Base-by-base conservation (phyloP, 2,329 filamentous ascomycete genomes). In the Fusarium oligoseptatum region DNA sequence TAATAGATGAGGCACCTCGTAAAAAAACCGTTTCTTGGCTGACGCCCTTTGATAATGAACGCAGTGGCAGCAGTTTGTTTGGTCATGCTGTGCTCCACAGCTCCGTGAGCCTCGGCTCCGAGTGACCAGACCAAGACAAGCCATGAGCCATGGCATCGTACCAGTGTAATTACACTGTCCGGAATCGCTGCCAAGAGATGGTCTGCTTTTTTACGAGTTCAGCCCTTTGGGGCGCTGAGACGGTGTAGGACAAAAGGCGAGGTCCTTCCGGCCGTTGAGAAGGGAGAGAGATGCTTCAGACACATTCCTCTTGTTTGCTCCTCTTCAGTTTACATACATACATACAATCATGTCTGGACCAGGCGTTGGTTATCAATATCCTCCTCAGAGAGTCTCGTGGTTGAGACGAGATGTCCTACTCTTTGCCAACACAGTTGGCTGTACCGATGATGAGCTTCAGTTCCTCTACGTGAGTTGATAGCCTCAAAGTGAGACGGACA, bases 341-440 rank as follows among this genome's bases (percentile, higher is more conserved):
- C 41, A 45, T 45, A 43, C n/a, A 43, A 43, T 45, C 64, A 83
- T 83, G 81, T 83, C 86, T 78, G 85, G 84, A 58, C 88, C 88
- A 68, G 90, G 90, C 76, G 90, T 87, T 81, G 94, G 95, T 79
- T 95, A 95, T 84, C 90, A 97, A 84, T 97, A 93, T 82, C 94
- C 94, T 67, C 84, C 89, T 57, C 86, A 90, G 80, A 89, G 92
- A 80, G 94, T 97, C 12, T 90, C 92, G 78, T 98, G 95, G 95
- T 84, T 94, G 78, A 95, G 95, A 89, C 91, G 95, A 76, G 95
- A 98, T 87, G 91, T 92, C 39, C 88, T 98, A 71, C 91, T 98
- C 71, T 98, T 98, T 83, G 95, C 95, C 77, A 93, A 93, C 84
- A 96, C 93, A 85, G 96, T 98, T 82, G 95, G 95, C 66, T 92